Base-by-base conservation (phyloP, 441 rosid species). In the Omphalea diandra region DNA sequence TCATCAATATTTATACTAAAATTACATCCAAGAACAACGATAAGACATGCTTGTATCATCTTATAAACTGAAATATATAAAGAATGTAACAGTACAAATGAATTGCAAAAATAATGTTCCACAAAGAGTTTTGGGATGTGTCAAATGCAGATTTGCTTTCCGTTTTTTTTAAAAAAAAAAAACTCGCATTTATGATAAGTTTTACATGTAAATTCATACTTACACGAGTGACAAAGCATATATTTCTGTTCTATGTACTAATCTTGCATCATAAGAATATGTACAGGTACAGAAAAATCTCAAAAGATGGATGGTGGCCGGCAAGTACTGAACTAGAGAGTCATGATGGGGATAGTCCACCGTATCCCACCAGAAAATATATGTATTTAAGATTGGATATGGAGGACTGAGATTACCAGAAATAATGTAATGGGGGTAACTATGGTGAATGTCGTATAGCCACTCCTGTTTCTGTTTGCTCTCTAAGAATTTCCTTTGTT, bases 401-500 rank as follows among this genome's bases (percentile, higher is more conserved):
- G n/a, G 46, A 60, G 2, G 15, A 5, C n/a, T 24, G 20, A 22
- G 15, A 15, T 26, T 10, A 2, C 14, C 36, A 59, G 22, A 5
- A 56, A 12, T 22, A 57, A 60, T n/a, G 47, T 22, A 43, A 55
- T 70, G 22, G 69, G 63, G 49, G 33, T 3, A n/a, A 44, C 53
- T 20, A 36, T 63, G 81, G 73, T 73, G 69, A 73, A 73, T 72
- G 27, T 20, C n/a, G 31, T 49, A 27, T 74, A 74, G 81, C 80
- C 69, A 66, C 40, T 20, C 35, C 24, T 3, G n/a, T 43, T 22
- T 31, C 61, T 36, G 5, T 12, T 63, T 71, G 15, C 36, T 36
- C n/a, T 20, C 36, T 36, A 43, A 35, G n/a, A n/a, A n/a, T n/a
- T n/a, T n/a, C n/a, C n/a, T n/a, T n/a, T n/a, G n/a, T n/a, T n/a